Conservation (phyloP, 2,329 filamentous ascomycete genomes). For the Ceratocystiopsis minuta region DNA sequence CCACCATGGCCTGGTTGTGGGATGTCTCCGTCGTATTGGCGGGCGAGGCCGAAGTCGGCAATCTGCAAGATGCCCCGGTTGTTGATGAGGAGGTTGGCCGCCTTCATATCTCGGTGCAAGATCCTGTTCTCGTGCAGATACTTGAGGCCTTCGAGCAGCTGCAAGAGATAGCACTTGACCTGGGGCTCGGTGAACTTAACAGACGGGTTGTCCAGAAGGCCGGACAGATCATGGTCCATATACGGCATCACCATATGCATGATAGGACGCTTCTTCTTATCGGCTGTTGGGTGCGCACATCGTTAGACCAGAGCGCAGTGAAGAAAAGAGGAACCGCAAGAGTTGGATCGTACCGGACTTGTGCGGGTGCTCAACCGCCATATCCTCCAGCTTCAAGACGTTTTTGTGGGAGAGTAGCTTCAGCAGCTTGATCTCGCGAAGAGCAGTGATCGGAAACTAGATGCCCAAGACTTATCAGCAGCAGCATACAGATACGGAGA, state of each 20-base stretch:
- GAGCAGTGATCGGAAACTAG: constrained; percentile 88
- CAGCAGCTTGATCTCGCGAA: constrained; percentile 92
- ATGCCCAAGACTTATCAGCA: no score
- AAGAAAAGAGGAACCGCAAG: background rate
- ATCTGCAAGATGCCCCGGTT: constrained; percentile 89
- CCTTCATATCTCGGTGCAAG: constrained; percentile 96
- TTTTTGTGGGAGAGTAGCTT: constrained; percentile 91
- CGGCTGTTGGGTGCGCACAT: constrained; percentile 28
- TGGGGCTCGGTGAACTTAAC: constrained; percentile 76
- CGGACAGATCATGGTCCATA: constrained; percentile 98
- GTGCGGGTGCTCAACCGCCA: constrained; percentile 71
- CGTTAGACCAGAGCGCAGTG: constrained; percentile 2
- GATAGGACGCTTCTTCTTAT: constrained; percentile 64
- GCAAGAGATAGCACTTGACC: constrained; percentile 95
- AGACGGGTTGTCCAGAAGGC: constrained; percentile 82
- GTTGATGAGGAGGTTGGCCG: constrained; percentile 90
- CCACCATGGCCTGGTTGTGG: constrained; percentile 63
- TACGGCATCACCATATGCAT: constrained; percentile 99
- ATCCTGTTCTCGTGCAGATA: constrained; percentile 87
- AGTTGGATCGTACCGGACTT: constrained; percentile 31
- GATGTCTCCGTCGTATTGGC: constrained; percentile 75
- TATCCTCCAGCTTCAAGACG: constrained; percentile 74
- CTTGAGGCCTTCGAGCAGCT: constrained; percentile 72
- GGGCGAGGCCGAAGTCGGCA: constrained; percentile 86
- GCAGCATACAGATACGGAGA: no score